Percentiles rank a stretch among this genome's conserved stretches.
Evolutionary conservation across 345 rosid genomes (phyloP).

Genomic region (Hibiscus mutabilis): DNA sequence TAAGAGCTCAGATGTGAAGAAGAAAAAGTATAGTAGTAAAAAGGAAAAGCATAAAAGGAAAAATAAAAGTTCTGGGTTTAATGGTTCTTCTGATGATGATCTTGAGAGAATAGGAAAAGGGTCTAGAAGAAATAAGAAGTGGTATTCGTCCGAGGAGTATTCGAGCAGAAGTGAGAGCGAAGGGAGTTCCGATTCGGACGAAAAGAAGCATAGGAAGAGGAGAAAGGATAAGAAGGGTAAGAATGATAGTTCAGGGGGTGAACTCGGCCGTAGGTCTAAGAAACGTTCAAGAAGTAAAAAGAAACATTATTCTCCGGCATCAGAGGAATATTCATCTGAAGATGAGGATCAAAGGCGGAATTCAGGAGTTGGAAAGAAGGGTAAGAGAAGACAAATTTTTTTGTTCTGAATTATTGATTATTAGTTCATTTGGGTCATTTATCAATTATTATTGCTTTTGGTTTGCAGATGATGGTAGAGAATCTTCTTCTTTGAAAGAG

Average conservation of each 20-base stretch:
- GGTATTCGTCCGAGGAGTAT: constrained; percentile 53
- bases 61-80: constrained; percentile 22
- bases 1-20: constrained; percentile 28
- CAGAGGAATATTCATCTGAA: constrained; percentile 28
- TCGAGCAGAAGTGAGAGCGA: constrained; percentile 24
- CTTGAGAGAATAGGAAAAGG: constrained; percentile 34
- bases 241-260: constrained; percentile 13
- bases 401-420: constrained; percentile 1
- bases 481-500: constrained; percentile 19
- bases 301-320: constrained; percentile 14
- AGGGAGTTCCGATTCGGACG: constrained; percentile 14
- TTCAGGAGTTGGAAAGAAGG: constrained; percentile 19
- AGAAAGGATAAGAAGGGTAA: constrained; percentile 26
- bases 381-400: constrained; percentile 8
- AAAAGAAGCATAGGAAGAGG: constrained; percentile 11
- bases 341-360: constrained; percentile 18
- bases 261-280: constrained; percentile 7
- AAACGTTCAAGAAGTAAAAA: constrained; percentile 20
- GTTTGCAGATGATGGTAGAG: constrained; percentile 23
- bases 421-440: neutral
- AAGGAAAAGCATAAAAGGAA: constrained; percentile 27
- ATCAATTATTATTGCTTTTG: neutral
- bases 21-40: constrained; percentile 23
- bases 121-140: constrained; percentile 38
- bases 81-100: constrained; percentile 45